Conservation (phyloP, 75 land plant species). For the Azolla pinnata region DNA sequence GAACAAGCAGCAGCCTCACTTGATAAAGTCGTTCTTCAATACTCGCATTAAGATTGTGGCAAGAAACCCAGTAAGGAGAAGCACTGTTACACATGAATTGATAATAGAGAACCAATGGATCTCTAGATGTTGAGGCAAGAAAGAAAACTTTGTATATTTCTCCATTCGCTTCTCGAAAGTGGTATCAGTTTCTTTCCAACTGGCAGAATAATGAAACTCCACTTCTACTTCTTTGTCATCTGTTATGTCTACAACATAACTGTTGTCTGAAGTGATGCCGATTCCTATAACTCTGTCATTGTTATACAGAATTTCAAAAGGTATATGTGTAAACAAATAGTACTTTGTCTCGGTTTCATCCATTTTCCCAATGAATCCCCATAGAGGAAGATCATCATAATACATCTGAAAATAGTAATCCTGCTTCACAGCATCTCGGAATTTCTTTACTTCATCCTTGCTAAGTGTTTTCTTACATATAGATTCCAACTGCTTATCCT, state of each 20-base stretch:
- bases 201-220: conserved; percentile 38
- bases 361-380: conserved; percentile 41
- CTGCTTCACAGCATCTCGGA: conserved; percentile 34
- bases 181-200: conserved; percentile 29
- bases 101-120: conserved; percentile 51
- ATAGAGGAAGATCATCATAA: conserved; percentile 40
- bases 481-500: conserved; percentile 17
- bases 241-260: conserved; percentile 23
- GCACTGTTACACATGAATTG: conserved; percentile 47
- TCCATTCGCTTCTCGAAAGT: conserved; percentile 42
- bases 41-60: conserved; percentile 47
- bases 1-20: conserved; percentile 18
- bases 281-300: conserved; percentile 33
- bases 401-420: conserved; percentile 50
- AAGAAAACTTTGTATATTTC: conserved; percentile 33
- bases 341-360: conserved; percentile 22
- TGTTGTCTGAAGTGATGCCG: conserved; percentile 27
- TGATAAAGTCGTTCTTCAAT: conserved; percentile 42
- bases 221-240: conserved; percentile 25
- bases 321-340: conserved; percentile 29
- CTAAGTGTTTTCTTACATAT: conserved; percentile 23
- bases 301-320: conserved; percentile 32
- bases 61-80: conserved; percentile 44
- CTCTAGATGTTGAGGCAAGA: conserved; percentile 39
- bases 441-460: conserved; percentile 15